phyloP scores from a whole-genome alignment of 495 filamentous ascomycete species.

The Lasiosphaeria miniovina region DNA sequence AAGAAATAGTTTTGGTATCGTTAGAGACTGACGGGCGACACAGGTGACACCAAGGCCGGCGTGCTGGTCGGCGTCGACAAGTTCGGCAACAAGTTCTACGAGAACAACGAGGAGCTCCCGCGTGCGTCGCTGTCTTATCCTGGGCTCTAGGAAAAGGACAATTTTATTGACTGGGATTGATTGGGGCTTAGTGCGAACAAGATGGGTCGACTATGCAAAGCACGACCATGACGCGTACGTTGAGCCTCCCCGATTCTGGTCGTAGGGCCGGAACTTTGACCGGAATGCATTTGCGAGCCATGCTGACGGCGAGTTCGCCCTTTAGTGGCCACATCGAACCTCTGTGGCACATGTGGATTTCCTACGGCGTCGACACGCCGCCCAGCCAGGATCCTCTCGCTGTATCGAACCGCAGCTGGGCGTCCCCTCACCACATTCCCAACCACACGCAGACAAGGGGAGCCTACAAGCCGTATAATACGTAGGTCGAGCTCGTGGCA shows the following conservation, averaged over 20 bases:
- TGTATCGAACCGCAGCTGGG: constrained; percentile 69
- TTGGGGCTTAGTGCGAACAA: constrained; percentile 69
- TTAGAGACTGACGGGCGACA: constrained; percentile 33
- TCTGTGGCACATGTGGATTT: constrained; percentile 97
- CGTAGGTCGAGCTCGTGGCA: constrained; percentile 57
- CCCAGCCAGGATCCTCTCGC: constrained; percentile 72
- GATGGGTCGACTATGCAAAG: constrained; percentile 96
- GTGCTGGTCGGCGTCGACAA: constrained; percentile 79
- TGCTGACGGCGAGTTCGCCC: not conserved
- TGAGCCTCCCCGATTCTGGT: constrained; percentile 9
- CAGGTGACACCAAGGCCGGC: constrained; percentile 96
- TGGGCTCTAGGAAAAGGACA: not conserved
- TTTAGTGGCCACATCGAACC: constrained; percentile 81
- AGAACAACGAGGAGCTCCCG: constrained; percentile 93
- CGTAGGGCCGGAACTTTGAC: not conserved
- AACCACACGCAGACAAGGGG: constrained; percentile 70
- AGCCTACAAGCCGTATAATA: constrained; percentile 90
- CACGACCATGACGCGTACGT: constrained; percentile 79
- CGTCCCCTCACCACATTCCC: constrained; percentile 63
- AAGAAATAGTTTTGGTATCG: not conserved
- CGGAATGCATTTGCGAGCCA: not conserved
- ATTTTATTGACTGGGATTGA: constrained; percentile 4
- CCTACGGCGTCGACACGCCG: constrained; percentile 86
- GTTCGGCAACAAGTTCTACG: constrained; percentile 96
- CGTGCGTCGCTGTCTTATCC: constrained; percentile 52